Base-by-base conservation (phyloP, 495 filamentous ascomycete genomes). In the Talaromyces wortmannii region DNA sequence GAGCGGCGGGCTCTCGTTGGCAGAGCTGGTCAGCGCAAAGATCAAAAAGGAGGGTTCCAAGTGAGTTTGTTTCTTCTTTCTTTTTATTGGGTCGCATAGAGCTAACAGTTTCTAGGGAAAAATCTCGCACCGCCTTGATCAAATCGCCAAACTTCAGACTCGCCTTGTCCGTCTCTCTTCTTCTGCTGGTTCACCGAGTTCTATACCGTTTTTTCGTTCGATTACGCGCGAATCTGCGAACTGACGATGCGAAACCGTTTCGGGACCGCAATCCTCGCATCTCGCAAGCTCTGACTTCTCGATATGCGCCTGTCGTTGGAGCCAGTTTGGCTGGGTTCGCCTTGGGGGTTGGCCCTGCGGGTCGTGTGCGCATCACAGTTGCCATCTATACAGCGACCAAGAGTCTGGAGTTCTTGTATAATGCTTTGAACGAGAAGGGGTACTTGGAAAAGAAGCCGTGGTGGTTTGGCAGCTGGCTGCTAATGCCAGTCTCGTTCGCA, bases 401-500 rank as follows among this genome's bases (percentile, higher is more conserved):
- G 33, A 87, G 90, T 6, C 71, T 92, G 53, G 94, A 98, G 68
- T 94, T 89, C 62, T 76, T 86, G 29, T 98, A 91, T 73, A 96
- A 95, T 67, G 75, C 82, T 5, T 72, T 87, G 12, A 91, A 96
- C 61, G 82, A 87, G 40, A 83, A 88, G 57, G 92, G 92, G 6
- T 87, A 83, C 76, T 77, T 96, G 51, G 84, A 82, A 74, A 79
- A 85, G 44, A 74, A 81, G 57, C 88, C 91, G 6, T 80, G 80
- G 83, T 98, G 94, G 94, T 92, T 91, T 77, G 94, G 92, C 18
- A 95, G 90, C 65, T 97, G 92, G 92, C 75, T 97, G 78, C 72
- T 97, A 62, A 92, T 96, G 79, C 94, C 94, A 0, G 63, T 95
- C n/a, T 85, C 91, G 11, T 89, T 84, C 63, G 94, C 91, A 32